A percentile compares a stretch with the other conserved stretches of the same genome.
Conservation (phyloP, 164 flowering plant genomes). For the Chimonanthus salicifolius region DNA sequence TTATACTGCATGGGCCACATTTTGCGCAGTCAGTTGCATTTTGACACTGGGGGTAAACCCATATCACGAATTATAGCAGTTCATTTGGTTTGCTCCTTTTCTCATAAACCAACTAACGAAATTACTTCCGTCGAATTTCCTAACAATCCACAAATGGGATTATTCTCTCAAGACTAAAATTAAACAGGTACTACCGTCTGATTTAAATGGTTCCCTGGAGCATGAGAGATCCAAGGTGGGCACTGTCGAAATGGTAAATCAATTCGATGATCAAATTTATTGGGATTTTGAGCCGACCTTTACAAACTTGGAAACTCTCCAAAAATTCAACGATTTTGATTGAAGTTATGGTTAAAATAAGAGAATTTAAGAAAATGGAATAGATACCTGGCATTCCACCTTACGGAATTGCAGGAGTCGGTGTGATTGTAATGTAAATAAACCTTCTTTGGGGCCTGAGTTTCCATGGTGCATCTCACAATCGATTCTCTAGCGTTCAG, state of each 20-base stretch:
- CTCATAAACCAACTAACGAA: no score
- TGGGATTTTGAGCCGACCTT: neutral
- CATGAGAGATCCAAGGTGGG: neutral
- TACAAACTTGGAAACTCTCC: neutral
- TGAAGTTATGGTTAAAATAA: neutral
- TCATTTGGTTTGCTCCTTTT: no score
- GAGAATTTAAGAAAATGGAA: neutral
- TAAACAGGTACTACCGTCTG: no score
- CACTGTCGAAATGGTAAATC: neutral
- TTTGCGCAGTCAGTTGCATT: no score
- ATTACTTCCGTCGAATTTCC: no score
- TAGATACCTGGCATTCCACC: constrained; percentile 63
- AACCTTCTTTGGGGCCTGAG: constrained; percentile 16
- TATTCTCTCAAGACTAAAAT: no score
- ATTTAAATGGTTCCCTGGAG: neutral
- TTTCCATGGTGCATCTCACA: constrained; percentile 20
- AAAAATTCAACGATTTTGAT: neutral
- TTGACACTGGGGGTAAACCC: no score
- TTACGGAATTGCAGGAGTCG: constrained; percentile 40
- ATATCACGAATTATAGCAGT: no score
- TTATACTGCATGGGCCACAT: no score
- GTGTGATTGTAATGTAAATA: constrained; percentile 58
- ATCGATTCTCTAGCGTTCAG: constrained; percentile 3
- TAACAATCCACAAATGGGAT: no score
- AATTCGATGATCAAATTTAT: neutral